Conservation (phyloP, 805 yeast species). For the Isabelozyma rhagii region DNA sequence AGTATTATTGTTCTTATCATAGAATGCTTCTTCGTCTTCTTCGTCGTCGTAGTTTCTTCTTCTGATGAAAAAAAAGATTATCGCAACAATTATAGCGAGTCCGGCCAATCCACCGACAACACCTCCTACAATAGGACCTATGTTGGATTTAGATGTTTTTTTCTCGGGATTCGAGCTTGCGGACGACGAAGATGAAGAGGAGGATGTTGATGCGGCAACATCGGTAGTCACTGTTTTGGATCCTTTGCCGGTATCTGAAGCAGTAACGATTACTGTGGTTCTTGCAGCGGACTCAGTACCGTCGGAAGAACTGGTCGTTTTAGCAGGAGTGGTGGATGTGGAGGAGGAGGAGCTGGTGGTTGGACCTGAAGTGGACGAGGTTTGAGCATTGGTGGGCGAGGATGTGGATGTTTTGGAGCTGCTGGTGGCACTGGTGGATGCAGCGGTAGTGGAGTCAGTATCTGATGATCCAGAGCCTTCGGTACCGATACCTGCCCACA, state of each 20-base stretch:
- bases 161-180: background rate
- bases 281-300: background rate
- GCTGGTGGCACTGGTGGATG: conserved; percentile 7
- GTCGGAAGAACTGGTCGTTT: conserved; percentile 3
- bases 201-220: conserved; percentile 2
- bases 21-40: conserved; percentile 37
- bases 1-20: conserved; percentile 22
- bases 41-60: conserved; percentile 25
- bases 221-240: conserved; percentile 7
- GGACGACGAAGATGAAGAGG: background rate
- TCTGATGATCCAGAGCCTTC: conserved; percentile 5
- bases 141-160: conserved; percentile 19
- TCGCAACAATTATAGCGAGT: conserved; percentile 17
- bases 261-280: conserved; percentile 1
- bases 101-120: conserved; percentile 44
- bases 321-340: conserved; percentile 4
- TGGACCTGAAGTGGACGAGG: conserved; percentile 8
- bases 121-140: conserved; percentile 43
- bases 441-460: conserved; percentile 5
- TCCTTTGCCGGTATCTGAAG: conserved; percentile 5
- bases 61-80: conserved; percentile 29
- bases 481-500: conserved; percentile 23
- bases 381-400: conserved; percentile 7
- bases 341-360: conserved; percentile 6
- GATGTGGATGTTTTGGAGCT: conserved; percentile 5